These are phyloP conservation scores for Blastomyces percursus DNA, from an alignment of 2,329 filamentous ascomycete genomes.

Conservation along the genomic window DNA sequence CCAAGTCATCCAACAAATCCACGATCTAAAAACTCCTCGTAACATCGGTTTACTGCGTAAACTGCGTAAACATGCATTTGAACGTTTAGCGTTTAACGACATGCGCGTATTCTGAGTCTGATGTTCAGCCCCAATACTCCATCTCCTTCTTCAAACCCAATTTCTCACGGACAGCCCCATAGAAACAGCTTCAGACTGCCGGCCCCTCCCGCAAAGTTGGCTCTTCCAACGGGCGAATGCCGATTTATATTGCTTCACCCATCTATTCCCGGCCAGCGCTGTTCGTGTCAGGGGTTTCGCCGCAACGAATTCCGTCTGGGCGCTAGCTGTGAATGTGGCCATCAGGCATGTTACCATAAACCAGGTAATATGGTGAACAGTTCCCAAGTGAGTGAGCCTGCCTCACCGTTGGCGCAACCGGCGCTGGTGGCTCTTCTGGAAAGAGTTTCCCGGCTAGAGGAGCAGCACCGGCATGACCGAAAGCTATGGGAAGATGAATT, in stretches of 20 bases:
- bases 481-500: slow-evolving; percentile 16
- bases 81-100: slow-evolving; percentile 5
- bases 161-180: background rate
- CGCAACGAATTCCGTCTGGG: slow-evolving; percentile 26
- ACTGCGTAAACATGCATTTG: slow-evolving; percentile 1
- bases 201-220: background rate
- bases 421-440: slow-evolving; percentile 15
- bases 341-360: slow-evolving; percentile 38
- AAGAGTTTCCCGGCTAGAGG: slow-evolving; percentile 19
- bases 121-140: slow-evolving; percentile 19
- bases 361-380: background rate
- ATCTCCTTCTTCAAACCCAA: slow-evolving; percentile 10
- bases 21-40: slow-evolving; percentile 1
- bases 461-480: slow-evolving; percentile 19
- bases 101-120: slow-evolving; percentile 8
- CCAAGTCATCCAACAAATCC: background rate
- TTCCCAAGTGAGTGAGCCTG: slow-evolving; percentile 4
- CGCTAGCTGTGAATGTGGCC: slow-evolving; percentile 37
- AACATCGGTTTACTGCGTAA: background rate
- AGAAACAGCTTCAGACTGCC: background rate
- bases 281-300: slow-evolving; percentile 35
- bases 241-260: slow-evolving; percentile 21
- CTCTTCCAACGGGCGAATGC: slow-evolving; percentile 23
- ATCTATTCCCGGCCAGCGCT: slow-evolving; percentile 25
- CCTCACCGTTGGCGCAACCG: slow-evolving; percentile 1